Conservation (phyloP, 2,329 filamentous ascomycete genomes). For the Monosporascus sp. region DNA sequence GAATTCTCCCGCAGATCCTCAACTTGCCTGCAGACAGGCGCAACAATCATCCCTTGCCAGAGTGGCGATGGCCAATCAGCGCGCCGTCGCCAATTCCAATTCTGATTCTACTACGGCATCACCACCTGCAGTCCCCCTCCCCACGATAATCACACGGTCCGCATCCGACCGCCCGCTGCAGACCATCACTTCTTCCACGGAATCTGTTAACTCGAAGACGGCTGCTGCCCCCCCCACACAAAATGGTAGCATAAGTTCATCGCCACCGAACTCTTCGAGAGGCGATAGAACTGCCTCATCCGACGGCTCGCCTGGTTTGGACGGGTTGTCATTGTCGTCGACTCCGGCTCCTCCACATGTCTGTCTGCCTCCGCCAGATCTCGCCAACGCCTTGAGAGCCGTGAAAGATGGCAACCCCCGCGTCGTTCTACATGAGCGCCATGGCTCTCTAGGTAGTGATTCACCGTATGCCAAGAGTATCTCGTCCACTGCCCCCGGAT, state of each 20-base stretch:
- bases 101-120: slow-evolving; percentile 15
- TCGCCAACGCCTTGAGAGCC: slow-evolving; percentile 37
- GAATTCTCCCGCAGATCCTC: slow-evolving; percentile 15
- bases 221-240: not conserved
- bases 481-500: slow-evolving; percentile 53
- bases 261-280: slow-evolving; percentile 11
- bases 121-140: slow-evolving; percentile 14
- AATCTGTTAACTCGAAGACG: not conserved
- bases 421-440: slow-evolving; percentile 24
- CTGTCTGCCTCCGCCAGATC: slow-evolving; percentile 25
- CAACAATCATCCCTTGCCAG: slow-evolving; percentile 24
- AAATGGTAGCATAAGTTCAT: not conserved
- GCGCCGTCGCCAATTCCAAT: slow-evolving; percentile 15
- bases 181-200: not conserved
- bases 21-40: slow-evolving; percentile 21
- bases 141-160: not conserved
- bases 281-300: not conserved
- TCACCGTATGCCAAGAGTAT: slow-evolving; percentile 53
- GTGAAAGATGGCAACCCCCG: slow-evolving; percentile 37
- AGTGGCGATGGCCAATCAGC: slow-evolving; percentile 29
- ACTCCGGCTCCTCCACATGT: slow-evolving; percentile 23
- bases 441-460: slow-evolving; percentile 35
- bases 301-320: not conserved
- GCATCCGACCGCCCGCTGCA: not conserved
- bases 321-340: slow-evolving; percentile 9